Evolutionary conservation across 2,329 filamentous ascomycete genomes (phyloP), one percentile per base, ranked within the genome.

Genomic region (Xylariaceae sp.): DNA sequence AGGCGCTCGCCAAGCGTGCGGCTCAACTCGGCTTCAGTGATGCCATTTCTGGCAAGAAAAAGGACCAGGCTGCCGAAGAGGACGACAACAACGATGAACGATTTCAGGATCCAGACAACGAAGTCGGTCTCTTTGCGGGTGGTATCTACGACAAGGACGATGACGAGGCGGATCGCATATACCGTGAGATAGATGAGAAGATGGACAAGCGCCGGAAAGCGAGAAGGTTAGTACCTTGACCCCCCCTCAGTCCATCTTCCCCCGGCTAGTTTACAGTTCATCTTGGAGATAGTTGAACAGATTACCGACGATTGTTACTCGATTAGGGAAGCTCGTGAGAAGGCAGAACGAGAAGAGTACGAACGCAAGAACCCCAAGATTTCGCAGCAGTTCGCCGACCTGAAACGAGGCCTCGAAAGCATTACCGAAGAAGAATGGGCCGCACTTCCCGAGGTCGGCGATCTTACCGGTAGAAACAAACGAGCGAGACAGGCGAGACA

Each of bases 361-460:
- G 93, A 99, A 78, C 87, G 88, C 68, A 93, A 96, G 74, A 97
- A 99, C 73, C 94, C 94, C 11, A 99, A 97, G 76, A 97, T 99
- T 55, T 90, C 96, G 72, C 90, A 97, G 67, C 94, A 99, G 74
- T 99, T 99, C 74, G 92, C 92, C 72, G 94, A 97, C 69, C 78
- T 97, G 55, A 99, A 99, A 76, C 85, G 95, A 70, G 91, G 90
- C 4, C 82, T 99, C 44, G 88, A 89, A 47, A 89, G 87, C 4
- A 89, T 99, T 34, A 89, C 90, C 49, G 93, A 97, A 72, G 93
- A 99, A 63, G 92, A 99, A 69, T 99, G 94, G 94, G 92, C 91
- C 45, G 95, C 87, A 69, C 80, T 99, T 47, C 95, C 94, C 4
- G 95, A 99, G 70, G 93, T 97, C 39, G 94, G 95, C 68, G 94